Base-by-base conservation (phyloP, 352 stramenopile genomes). In the Globisporangium viniferum region DNA sequence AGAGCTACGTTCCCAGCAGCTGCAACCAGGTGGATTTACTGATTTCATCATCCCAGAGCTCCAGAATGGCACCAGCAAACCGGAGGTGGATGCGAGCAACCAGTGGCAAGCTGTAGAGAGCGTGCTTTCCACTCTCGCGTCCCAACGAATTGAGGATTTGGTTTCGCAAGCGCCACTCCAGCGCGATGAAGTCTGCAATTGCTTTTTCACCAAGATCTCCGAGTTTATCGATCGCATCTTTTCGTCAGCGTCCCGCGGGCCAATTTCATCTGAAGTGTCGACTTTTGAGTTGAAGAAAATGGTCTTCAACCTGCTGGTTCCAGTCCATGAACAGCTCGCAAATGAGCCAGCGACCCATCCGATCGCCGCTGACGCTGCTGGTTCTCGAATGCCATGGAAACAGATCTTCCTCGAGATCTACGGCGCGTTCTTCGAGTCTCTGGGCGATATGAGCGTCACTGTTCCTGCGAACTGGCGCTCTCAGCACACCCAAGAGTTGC, bases 201-300 rank as follows among this genome's bases (percentile, higher is more conserved):
- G 78, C 22, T 86, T 80, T 64, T 91, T 91, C 59, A 73, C 73
- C 14, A 80, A 78, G 31, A 71, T 90, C n/a, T 72, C 73, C 10
- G 56, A 73, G 5, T 86, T 91, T 41, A 78, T 93, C 48, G 82
- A 93, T 55, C 66, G 39, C 20, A 44, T 93, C 0, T 93, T 91
- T 59, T 62, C 64, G 20, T 76, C 69, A 8, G 22, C 67, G 10
- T 51, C 44, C 44, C 69, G 67, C 65, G 29, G 18, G n/a, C 18
- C 35, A 60, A 14, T 35, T 4, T 15, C 18, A 20, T n/a, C 55
- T 2, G 10, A 59, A 6, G 65, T 91, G n/a, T 90, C 83, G 31
- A 79, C 76, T 18, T 79, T 73, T 12, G 85, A 93, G 56, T 62
- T 93, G 9, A 92, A 93, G 73, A 87, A 82, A 24, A 61, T 73